These are phyloP conservation scores for Puccinia horiana DNA, from an alignment of 1,284 basidiomycete species.

Conservation along the genomic window DNA sequence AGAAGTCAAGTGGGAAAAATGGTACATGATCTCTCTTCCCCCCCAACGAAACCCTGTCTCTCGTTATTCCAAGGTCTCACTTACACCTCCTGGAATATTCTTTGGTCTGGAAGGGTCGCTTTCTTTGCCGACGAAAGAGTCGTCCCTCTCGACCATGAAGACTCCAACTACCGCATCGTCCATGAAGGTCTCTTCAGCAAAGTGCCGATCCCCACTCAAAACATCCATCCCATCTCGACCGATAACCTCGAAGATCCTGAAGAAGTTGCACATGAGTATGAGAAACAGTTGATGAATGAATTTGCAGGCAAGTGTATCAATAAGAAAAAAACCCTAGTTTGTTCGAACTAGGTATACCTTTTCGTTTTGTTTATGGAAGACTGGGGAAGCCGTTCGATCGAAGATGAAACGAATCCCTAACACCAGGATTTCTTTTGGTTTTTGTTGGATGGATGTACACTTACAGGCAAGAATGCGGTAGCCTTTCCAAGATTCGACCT, in stretches of 20 bases:
- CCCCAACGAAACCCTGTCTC: not conserved
- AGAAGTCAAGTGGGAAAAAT: constrained; percentile 89
- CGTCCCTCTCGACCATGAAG: constrained; percentile 86
- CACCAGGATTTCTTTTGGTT: not conserved
- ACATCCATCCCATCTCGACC: constrained; percentile 84
- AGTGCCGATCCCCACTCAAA: constrained; percentile 73
- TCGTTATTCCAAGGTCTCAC: not conserved
- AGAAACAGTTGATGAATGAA: constrained; percentile 63
- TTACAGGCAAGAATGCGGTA: constrained; percentile 80
- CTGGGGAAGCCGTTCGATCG: not conserved
- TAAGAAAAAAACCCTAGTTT: constrained; percentile 3
- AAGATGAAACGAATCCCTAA: not conserved
- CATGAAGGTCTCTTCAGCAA: constrained; percentile 76
- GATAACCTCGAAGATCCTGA: constrained; percentile 65
- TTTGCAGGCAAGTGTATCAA: constrained; percentile 55
- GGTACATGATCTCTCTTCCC: constrained; percentile 64
- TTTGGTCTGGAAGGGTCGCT: constrained; percentile 74
- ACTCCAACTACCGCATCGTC: constrained; percentile 86
- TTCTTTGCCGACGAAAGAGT: constrained; percentile 97
- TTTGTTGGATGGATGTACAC: constrained; percentile 57
- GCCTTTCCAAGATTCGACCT: constrained; percentile 93
- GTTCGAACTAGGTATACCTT: not conserved
- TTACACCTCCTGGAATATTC: too few relatives aligned
- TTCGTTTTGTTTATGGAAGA: not conserved
- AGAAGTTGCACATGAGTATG: constrained; percentile 60